These are phyloP conservation scores for Aspergillus cavernicola DNA, from an alignment of 495 filamentous ascomycete genomes.

Conservation along the genomic window DNA sequence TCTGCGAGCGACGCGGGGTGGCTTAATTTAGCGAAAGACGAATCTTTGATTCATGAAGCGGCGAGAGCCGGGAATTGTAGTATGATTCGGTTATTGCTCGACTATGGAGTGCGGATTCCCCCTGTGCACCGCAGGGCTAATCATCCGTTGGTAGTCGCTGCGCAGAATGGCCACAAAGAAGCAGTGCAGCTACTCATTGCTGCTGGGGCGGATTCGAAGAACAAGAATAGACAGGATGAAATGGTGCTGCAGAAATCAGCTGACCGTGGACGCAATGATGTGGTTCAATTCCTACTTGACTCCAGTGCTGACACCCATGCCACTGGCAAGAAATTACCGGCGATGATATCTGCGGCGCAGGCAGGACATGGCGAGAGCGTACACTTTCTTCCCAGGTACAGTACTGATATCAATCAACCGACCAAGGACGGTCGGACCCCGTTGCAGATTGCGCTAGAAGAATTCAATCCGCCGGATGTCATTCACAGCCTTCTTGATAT, in stretches of 20 bases:
- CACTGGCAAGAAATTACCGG: background rate
- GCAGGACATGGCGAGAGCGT: background rate
- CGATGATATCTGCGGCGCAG: background rate
- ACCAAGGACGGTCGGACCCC: background rate
- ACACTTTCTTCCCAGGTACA: background rate
- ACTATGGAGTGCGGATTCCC: background rate
- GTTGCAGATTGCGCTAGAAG: background rate
- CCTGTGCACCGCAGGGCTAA: background rate
- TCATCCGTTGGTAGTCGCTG: background rate
- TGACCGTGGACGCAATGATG: background rate
- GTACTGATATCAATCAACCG: background rate
- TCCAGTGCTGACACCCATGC: background rate
- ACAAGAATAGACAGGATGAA: background rate
- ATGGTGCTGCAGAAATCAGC: too few relatives aligned
- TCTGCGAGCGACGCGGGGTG: background rate
- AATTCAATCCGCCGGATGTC: constrained; percentile 1
- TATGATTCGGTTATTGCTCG: background rate
- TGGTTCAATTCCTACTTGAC: background rate
- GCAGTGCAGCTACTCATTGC: background rate
- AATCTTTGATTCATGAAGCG: background rate
- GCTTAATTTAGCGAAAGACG: background rate
- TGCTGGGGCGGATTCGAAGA: background rate
- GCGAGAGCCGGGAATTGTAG: background rate
- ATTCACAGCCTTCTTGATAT: background rate
- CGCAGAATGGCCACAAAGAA: background rate